Conservation (phyloP, 345 rosid species). For the Moricandia moricandioides region DNA sequence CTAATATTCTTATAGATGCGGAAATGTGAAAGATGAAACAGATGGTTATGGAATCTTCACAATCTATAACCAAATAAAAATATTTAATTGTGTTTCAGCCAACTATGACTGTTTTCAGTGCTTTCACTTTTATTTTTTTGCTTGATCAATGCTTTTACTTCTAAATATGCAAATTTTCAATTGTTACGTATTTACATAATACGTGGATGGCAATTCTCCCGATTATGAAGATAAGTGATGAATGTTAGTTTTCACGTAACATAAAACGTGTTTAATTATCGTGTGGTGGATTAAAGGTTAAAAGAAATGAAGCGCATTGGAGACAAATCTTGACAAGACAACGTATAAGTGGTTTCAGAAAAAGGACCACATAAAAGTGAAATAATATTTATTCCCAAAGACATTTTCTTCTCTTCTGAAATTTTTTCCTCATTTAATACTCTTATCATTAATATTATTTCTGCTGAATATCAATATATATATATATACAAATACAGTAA, state of each 20-base stretch:
- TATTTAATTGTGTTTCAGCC: not conserved
- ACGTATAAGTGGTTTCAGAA: slow-evolving; percentile 18
- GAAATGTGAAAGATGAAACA: not conserved
- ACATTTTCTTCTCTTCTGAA: not conserved
- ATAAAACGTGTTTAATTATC: not conserved
- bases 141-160: too few species aligned
- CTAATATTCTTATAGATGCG: not conserved
- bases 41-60: not conserved
- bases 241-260: not conserved
- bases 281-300: not conserved
- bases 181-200: not conserved
- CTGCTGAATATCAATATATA: too few species aligned
- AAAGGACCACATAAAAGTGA: slow-evolving; percentile 29
- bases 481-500: too few species aligned
- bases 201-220: not conserved
- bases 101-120: not conserved
- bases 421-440: not conserved
- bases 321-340: slow-evolving; percentile 10
- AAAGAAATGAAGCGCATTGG: slow-evolving; percentile 2
- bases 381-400: slow-evolving; percentile 15
- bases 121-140: not conserved
- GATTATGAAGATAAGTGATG: not conserved
- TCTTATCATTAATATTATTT: not conserved
- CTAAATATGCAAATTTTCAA: not conserved
- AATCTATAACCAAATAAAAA: not conserved